Base-by-base conservation (phyloP, 148 eudicot species). In the Tetragonia tetragonoides region DNA sequence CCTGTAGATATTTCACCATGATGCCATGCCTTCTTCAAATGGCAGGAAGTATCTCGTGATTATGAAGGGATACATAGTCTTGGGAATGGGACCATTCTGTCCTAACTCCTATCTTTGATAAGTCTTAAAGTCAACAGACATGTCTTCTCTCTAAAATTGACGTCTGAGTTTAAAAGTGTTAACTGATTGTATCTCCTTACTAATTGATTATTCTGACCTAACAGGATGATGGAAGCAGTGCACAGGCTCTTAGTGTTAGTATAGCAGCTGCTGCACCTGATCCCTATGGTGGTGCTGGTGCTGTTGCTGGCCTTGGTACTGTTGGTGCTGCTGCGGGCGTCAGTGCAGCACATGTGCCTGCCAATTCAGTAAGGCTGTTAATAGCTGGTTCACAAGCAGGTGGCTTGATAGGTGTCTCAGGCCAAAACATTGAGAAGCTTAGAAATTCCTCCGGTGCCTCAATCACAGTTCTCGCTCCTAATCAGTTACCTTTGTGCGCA, bases 341-440 rank as follows among this genome's bases (percentile, higher is more conserved):
- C 77, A 87, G 83, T 65, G 84, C 81, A 61, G 98, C 78, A 42
- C 97, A 90, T 81, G 87, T 87, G 74, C 84, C 86, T 65, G 82
- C 90, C 56, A 94, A 90, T 84, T 80, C 97, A 66, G 78, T 94
- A 66, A 89, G 89, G 84, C 89, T 94, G 61, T 81, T 94, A 75
- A 90, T 94, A 78, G 93, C 98, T 83, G 98, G 93, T 86, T 88
- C 92, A 73, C 97, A 94, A 84, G 97, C 97, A n/a, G 98, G 98
- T 85, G 82, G 91, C 70, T 84, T 94, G 85, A 92, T 94, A 74
- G 98, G 98, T 66, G 84, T 82, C 5, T 92, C 97, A 20, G 98
- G 97, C 84, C 97, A 92, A 83, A 94, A 94, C 84, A 94, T 94
- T 66, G 98, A 86, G 71, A 92, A 89, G 80, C 84, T 94, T 57